Evolutionary conservation across 306 rosid species (phyloP).

Genomic region (Pyrus communis): DNA sequence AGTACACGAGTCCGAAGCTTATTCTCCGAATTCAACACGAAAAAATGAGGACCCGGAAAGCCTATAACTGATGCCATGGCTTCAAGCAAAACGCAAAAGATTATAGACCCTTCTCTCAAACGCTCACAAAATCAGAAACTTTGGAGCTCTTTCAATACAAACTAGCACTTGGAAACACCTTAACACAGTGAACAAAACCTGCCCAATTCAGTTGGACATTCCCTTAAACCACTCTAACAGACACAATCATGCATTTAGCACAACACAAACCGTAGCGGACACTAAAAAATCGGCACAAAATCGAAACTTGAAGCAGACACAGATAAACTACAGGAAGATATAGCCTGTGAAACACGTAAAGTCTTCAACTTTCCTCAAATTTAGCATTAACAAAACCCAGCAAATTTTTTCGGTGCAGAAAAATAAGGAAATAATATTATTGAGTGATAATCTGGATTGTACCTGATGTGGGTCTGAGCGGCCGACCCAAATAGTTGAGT

Average conservation of each 20-base stretch:
- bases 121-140: neutral
- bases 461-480: conserved; percentile 4
- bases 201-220: neutral
- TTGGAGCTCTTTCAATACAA: neutral
- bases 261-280: neutral
- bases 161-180: neutral
- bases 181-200: neutral
- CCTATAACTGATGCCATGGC: conserved; percentile 46
- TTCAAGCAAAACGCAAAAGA: neutral
- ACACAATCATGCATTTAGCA: neutral
- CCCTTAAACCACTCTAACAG: neutral
- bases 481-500: neutral
- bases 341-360: neutral
- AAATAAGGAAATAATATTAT: neutral
- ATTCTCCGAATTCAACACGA: neutral
- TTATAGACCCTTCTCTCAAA: neutral
- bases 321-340: neutral
- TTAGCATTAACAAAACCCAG: neutral
- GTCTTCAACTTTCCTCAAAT: neutral
- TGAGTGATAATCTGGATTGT: neutral
- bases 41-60: conserved; percentile 28
- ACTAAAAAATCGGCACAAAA: neutral
- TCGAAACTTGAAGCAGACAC: neutral
- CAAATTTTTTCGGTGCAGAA: neutral
- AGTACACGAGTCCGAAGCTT: conserved; percentile 15